Conservation (phyloP, 352 stramenopile species). For the Pythium volutum region DNA sequence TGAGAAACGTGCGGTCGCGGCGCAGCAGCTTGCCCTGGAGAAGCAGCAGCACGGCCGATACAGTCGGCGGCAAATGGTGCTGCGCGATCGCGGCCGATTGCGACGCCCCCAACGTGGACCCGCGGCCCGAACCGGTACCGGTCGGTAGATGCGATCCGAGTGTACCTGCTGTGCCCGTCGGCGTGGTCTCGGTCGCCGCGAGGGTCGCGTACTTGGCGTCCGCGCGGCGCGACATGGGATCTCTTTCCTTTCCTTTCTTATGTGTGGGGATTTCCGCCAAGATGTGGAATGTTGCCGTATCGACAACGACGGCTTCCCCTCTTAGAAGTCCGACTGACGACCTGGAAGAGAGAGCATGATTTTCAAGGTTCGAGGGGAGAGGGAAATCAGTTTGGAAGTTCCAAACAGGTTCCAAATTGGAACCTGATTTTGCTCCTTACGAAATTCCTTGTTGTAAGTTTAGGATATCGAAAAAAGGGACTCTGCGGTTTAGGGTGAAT, state of each 20-base stretch:
- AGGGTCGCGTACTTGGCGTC: slow-evolving; percentile 6
- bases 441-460: neutral
- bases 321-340: neutral
- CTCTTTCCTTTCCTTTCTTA: neutral
- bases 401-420: no score
- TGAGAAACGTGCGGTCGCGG: slow-evolving; percentile 70
- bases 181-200: neutral
- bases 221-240: slow-evolving; percentile 12
- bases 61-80: slow-evolving; percentile 7
- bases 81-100: neutral
- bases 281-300: slow-evolving; percentile 3
- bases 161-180: neutral
- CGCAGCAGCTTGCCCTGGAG: slow-evolving; percentile 73
- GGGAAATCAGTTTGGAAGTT: no score
- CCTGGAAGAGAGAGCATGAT: neutral
- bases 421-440: no score
- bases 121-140: neutral
- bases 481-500: no score
- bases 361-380: neutral
- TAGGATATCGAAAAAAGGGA: no score
- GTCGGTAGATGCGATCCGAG: neutral
- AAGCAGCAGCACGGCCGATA: slow-evolving; percentile 24
- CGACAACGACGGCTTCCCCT: neutral
- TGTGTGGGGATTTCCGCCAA: neutral
- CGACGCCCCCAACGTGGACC: neutral